phyloP scores from a whole-genome alignment of 495 filamentous ascomycete species.

The Darksidea phi region DNA sequence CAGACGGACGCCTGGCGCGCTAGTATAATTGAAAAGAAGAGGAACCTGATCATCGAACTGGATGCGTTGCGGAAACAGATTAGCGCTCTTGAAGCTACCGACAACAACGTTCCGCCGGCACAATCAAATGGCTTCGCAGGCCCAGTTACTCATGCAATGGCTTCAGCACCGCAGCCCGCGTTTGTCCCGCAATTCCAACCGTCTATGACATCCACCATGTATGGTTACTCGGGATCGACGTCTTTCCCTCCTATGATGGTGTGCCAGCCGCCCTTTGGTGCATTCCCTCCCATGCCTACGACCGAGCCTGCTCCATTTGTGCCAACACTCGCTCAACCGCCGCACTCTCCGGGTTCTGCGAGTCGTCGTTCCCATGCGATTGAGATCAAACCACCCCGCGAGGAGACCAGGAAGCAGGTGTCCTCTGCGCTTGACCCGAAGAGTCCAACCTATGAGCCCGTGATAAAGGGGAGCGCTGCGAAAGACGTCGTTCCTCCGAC shows the following conservation, averaged over 20 bases:
- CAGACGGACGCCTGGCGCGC: constrained; percentile 19
- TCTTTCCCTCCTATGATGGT: constrained; percentile 18
- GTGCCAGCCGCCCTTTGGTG: not conserved
- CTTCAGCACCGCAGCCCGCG: not conserved
- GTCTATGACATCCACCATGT: constrained; percentile 1
- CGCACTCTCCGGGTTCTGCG: constrained; percentile 30
- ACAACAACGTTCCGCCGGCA: not conserved
- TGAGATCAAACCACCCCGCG: constrained; percentile 37
- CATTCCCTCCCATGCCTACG: not conserved
- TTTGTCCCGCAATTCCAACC: constrained; percentile 23
- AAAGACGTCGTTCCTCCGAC: constrained; percentile 20
- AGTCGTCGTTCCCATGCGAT: constrained; percentile 38
- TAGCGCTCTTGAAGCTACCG: constrained; percentile 9
- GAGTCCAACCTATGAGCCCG: constrained; percentile 41
- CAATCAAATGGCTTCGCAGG: not conserved
- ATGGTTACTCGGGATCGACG: not conserved
- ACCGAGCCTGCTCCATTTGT: not conserved
- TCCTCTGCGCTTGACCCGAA: constrained; percentile 40
- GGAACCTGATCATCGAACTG: constrained; percentile 27
- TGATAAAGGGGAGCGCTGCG: constrained; percentile 1
- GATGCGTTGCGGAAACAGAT: constrained; percentile 29
- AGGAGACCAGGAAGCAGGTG: constrained; percentile 18
- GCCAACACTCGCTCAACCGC: not conserved
- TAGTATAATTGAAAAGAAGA: constrained; percentile 30
- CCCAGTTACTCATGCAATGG: not conserved